These are phyloP conservation scores for Tuctoria greenei DNA, from an alignment of 176 grass and related monocot genomes.

Conservation along the genomic window DNA sequence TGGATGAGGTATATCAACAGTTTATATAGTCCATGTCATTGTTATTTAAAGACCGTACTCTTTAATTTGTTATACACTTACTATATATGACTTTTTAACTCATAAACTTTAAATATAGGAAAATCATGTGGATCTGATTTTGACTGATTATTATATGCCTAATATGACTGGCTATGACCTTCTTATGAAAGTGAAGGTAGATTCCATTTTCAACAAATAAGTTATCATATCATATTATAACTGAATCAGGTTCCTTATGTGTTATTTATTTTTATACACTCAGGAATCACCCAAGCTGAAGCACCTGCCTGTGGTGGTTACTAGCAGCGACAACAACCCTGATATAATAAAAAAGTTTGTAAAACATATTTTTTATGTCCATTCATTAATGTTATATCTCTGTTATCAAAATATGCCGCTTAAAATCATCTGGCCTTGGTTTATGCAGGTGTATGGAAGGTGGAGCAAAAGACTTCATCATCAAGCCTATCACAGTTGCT, in stretches of 20 bases:
- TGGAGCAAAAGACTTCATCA: neutral
- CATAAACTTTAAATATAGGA: neutral
- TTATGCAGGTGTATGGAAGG: neutral
- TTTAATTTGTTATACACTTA: too few relatives aligned
- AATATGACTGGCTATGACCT: slow-evolving; percentile 12
- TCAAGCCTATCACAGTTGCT: neutral
- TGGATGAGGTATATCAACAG: neutral
- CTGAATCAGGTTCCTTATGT: too few relatives aligned
- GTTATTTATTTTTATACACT: neutral
- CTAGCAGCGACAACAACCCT: neutral
- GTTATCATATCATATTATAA: neutral
- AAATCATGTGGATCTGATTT: neutral
- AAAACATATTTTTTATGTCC: neutral
- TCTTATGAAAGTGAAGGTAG: slow-evolving; percentile 17
- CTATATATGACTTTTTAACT: neutral
- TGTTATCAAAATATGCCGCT: neutral
- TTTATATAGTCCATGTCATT: neutral
- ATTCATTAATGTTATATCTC: neutral
- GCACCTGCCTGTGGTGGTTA: neutral
- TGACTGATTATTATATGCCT: neutral
- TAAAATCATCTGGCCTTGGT: neutral
- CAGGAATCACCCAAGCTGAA: neutral
- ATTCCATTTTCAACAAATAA: neutral
- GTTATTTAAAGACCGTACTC: too few relatives aligned
- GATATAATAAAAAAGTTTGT: neutral